These are phyloP conservation scores for Karstenula rhodostoma DNA, from an alignment of 2,329 filamentous ascomycete species.

Conservation along the genomic window DNA sequence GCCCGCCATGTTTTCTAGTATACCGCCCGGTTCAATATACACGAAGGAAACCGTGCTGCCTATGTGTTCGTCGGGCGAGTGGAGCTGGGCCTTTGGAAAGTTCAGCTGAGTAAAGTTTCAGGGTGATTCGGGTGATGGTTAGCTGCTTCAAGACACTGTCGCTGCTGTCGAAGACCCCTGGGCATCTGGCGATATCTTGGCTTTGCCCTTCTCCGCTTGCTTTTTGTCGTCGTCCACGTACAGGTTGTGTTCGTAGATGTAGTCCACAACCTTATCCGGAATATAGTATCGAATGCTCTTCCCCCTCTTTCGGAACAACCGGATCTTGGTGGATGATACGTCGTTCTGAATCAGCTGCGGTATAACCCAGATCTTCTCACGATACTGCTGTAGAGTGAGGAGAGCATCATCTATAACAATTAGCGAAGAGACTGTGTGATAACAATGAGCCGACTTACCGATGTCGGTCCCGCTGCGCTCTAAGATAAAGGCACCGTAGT, in stretches of 20 bases:
- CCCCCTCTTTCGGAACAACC: conserved; percentile 67
- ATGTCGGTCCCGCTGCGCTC: conserved; percentile 89
- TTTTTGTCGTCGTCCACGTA: conserved; percentile 51
- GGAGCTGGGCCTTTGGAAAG: not conserved
- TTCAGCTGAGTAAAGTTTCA: not conserved
- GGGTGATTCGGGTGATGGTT: not conserved
- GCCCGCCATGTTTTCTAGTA: not conserved
- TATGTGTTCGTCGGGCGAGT: not conserved
- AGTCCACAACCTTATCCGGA: conserved; percentile 49
- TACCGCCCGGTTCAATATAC: not conserved
- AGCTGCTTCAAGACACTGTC: conserved; percentile 18
- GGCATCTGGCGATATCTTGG: conserved; percentile 31
- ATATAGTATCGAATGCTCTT: conserved; percentile 54
- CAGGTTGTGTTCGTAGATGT: conserved; percentile 51
- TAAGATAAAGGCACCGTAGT: conserved; percentile 85
- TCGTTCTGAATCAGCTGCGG: conserved; percentile 88
- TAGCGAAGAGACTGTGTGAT: not conserved
- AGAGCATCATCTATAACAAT: conserved; percentile 73
- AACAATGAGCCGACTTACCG: conserved; percentile 27
- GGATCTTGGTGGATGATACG: conserved; percentile 82
- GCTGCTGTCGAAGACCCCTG: conserved; percentile 32
- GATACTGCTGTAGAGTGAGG: conserved; percentile 80
- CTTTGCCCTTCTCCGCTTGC: conserved; percentile 45
- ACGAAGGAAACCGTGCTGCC: not conserved
- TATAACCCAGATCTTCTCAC: conserved; percentile 87